Percentiles rank a stretch among this genome's conserved stretches.
These are phyloP conservation scores for Botrytis deweyae DNA, from an alignment of 2,329 filamentous ascomycete genomes.

Conservation along the genomic window DNA sequence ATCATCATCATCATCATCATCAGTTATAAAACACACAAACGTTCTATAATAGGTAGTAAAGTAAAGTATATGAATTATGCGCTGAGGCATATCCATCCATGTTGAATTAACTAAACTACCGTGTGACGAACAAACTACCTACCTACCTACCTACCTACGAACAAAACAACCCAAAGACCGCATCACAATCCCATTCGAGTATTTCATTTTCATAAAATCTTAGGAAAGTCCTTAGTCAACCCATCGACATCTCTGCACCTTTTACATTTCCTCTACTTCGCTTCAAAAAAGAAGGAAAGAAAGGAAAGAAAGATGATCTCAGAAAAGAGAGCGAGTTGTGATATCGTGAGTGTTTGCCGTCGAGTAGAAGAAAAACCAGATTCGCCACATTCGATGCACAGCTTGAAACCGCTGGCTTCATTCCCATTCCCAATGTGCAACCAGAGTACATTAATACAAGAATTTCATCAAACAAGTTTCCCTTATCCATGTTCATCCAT, in stretches of 20 bases:
- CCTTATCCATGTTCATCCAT: neutral
- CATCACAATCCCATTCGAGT: neutral
- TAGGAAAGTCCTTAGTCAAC: neutral
- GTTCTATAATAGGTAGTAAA: neutral
- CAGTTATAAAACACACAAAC: neutral
- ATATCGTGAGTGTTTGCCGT: slow-evolving; percentile 3
- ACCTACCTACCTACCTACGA: neutral
- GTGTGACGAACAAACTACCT: neutral
- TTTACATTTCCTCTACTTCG: neutral
- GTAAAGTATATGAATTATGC: neutral
- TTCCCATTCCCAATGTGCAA: neutral
- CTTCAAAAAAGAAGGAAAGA: neutral
- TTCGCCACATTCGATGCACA: neutral
- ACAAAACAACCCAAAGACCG: neutral
- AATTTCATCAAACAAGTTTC: slow-evolving; percentile 14
- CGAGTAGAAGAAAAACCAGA: neutral
- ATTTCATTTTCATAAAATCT: neutral
- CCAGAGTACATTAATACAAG: neutral
- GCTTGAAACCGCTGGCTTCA: neutral
- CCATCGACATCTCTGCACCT: neutral
- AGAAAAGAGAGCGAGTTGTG: neutral
- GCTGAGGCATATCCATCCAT: neutral
- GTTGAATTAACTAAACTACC: neutral
- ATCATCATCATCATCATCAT: neutral
- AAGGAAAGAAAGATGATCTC: slow-evolving; percentile 13